Evolutionary conservation across 306 rosid species (phyloP).

Genomic region (Begonia fuchsioides): DNA sequence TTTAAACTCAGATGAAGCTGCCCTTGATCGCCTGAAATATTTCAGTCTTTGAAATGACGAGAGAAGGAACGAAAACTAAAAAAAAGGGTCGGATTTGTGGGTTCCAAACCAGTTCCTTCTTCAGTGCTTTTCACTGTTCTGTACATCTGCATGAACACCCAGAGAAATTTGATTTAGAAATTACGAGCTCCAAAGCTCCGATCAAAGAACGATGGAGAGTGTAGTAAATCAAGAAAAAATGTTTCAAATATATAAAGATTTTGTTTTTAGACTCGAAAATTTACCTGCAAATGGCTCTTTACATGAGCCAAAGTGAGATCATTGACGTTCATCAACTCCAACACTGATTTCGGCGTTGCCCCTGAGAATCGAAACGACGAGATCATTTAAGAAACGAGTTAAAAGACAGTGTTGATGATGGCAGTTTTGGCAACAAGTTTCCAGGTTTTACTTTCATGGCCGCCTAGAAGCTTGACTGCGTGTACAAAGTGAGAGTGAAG

Average conservation of each 20-base stretch:
- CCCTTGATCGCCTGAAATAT: conserved; percentile 26
- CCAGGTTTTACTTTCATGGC: conserved; percentile 58
- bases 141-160: conserved; percentile 79
- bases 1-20: conserved; percentile 26
- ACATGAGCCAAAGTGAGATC: conserved; percentile 96
- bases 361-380: conserved; percentile 25
- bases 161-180: not conserved
- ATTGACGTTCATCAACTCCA: conserved; percentile 85
- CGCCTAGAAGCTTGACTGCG: conserved; percentile 86
- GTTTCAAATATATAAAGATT: too few species aligned
- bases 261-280: conserved; percentile 1
- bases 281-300: conserved; percentile 96
- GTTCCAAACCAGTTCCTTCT: conserved; percentile 50
- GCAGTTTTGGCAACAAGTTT: conserved; percentile 3
- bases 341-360: conserved; percentile 90
- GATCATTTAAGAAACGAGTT: not conserved
- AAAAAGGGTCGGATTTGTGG: not conserved
- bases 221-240: too few species aligned
- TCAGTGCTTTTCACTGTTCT: conserved; percentile 92
- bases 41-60: not conserved
- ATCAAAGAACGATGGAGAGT: too few species aligned
- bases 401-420: not conserved
- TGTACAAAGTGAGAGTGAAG: conserved; percentile 90
- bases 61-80: not conserved
- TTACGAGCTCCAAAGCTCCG: too few species aligned